Evolutionary conservation across 2,329 filamentous ascomycete species (phyloP), one percentile per base, ranked within the genome.

Genomic region (Trichoderma endophyticum): DNA sequence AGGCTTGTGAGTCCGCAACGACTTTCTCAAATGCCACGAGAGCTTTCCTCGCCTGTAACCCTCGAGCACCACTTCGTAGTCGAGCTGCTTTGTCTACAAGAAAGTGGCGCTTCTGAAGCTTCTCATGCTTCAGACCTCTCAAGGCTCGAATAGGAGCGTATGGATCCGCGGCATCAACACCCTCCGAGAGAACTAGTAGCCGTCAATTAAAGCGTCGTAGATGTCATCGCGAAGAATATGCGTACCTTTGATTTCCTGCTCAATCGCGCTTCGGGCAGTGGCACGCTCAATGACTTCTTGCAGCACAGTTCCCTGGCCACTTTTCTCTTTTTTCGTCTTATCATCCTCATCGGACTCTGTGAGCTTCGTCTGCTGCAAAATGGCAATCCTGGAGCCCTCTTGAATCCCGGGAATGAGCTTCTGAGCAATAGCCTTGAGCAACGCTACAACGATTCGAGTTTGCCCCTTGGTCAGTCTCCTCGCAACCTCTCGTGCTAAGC

Each of bases 331-430:
- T 6, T 62, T 51, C 11, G 59, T 18, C n/a, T 71, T 68, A 4
- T 60, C 57, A 11, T 79, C 80, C 15, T 85, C 81, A 8, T 83
- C 74, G 9, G 73, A 75, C 56, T 80, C 75, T 3, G 75, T 76
- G 32, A 80, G 75, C 60, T 75, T 83, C 0, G 89, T 93, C 81
- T 94, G 92, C 75, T 93, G 91, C 14, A 94, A 79, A 61, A 94
- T 88, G 0, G 90, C 86, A 57, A 93, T 86, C 26, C 90, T 86
- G 0, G 90, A 89, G 34, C 87, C 83, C 75, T 91, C 87, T 0
- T 91, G 89, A 51, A 94, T 90, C 0, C 92, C 93, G 0, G 93
- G 93, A 18, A 97, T 92, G 39, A 94, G 85, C 76, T 93, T 93
- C 73, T 94, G 90, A 5, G 90, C 91, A 75, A 97, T 90, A 1